phyloP scores from a whole-genome alignment of 78 protist genomes.

The Chrysochromulina tobinii region DNA sequence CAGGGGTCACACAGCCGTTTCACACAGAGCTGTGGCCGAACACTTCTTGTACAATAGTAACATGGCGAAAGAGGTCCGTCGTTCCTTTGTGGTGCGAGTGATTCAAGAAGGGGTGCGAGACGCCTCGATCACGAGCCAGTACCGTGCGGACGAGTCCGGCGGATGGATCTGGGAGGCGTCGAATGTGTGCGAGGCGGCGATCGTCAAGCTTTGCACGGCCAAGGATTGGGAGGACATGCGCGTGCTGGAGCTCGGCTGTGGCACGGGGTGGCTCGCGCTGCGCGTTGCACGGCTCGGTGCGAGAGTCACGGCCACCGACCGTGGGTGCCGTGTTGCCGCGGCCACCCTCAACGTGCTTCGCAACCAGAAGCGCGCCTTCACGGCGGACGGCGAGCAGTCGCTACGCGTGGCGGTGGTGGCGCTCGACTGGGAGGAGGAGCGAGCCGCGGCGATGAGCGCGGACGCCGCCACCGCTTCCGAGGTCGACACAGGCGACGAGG shows the following conservation, averaged over 20 bases:
- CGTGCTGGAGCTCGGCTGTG: conserved; percentile 1
- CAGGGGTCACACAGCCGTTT: too few species aligned
- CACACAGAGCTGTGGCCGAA: too few species aligned
- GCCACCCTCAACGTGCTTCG: background rate
- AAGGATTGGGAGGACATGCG: background rate
- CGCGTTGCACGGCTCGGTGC: background rate
- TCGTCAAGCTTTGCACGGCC: background rate
- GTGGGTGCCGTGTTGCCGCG: background rate
- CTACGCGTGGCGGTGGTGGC: background rate
- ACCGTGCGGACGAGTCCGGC: background rate
- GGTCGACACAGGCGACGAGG: too few species aligned
- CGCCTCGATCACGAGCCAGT: background rate
- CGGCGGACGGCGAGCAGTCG: background rate
- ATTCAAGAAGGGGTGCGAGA: too few species aligned
- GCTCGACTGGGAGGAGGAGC: conserved; percentile 1
- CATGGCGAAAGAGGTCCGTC: too few species aligned
- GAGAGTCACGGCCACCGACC: background rate
- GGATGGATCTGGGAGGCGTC: background rate
- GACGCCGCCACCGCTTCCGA: too few species aligned
- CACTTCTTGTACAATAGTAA: too few species aligned
- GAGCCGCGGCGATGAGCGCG: too few species aligned
- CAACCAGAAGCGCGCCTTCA: background rate
- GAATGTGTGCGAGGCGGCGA: background rate
- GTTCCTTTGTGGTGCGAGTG: too few species aligned
- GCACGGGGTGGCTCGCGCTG: background rate